Evolutionary conservation across 371 early-diverging fungal genomes (phyloP), one percentile per base, ranked within the genome.

Genomic region (Furculomyces boomerangus): DNA sequence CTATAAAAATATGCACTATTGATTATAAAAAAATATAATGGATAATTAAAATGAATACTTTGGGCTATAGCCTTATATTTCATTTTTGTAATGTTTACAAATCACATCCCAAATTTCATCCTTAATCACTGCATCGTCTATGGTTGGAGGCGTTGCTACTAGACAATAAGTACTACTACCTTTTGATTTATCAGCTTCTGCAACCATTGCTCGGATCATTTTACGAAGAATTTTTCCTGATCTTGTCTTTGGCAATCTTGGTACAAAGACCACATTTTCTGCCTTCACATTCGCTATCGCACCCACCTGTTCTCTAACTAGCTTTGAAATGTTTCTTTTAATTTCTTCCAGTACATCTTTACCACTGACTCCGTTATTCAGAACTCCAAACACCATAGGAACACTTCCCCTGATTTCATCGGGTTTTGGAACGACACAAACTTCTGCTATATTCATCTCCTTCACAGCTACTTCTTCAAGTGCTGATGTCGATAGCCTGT

Each of bases 181-280:
- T 26, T 3, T 20, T 2, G 44, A 20, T 48, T 7, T 18, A 13
- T 39, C 29, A 46, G 30, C 29, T 18, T 55, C 47, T 41, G 54
- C 45, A 32, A 67, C 72, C 74, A 86, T 83, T 37, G 78, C 77
- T 25, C 88, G 73, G 46, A 88, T 73, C 35, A 80, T 81, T 47
- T 87, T 77, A 35, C 93, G 72, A 62, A 95, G 70, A 29, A 92
- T 84, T 67, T 95, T 93, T 5, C 94, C 94, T 22, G 83, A 82
- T 8, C 93, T 71, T 10, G 97, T 96, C 66, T 96, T 96, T 16
- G 97, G 94, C 50, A 96, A 61, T 22, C 83, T 73, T 1, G 74
- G 68, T 1, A 86, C 81, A 53, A 86, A 67, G 22, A 79, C 67
- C 49, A 69, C 20, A 47, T 69, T 68, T 1, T 80, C 74, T 3